These are phyloP conservation scores for Nakazawaea populi DNA, from an alignment of 805 yeast species.

Conservation along the genomic window DNA sequence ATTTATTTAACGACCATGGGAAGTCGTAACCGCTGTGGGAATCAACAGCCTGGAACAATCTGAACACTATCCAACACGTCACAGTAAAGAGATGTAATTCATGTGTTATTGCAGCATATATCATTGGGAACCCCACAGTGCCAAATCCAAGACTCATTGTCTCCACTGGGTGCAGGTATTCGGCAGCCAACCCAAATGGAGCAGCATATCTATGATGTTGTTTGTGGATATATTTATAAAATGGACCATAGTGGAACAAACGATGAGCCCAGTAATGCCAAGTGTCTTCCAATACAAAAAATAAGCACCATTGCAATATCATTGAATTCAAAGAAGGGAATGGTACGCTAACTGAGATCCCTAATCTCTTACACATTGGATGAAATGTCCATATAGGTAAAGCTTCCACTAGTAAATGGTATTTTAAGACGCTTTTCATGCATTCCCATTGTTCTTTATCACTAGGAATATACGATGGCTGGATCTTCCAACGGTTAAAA, in stretches of 20 bases:
- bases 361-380: constrained; percentile 44
- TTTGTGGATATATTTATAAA: constrained; percentile 52
- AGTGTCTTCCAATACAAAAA: constrained; percentile 48
- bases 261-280: constrained; percentile 63
- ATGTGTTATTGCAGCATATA: constrained; percentile 42
- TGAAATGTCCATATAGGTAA: constrained; percentile 61
- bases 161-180: constrained; percentile 56
- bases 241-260: constrained; percentile 48
- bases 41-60: constrained; percentile 56
- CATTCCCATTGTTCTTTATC: constrained; percentile 60
- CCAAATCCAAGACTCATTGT: constrained; percentile 54
- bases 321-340: constrained; percentile 41
- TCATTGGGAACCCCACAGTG: constrained; percentile 54
- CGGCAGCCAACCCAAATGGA: constrained; percentile 58
- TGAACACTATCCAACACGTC: constrained; percentile 43
- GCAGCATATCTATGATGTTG: constrained; percentile 60
- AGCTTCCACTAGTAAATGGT: constrained; percentile 54
- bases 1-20: constrained; percentile 53
- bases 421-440: constrained; percentile 47
- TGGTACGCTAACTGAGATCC: constrained; percentile 45
- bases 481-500: constrained; percentile 48
- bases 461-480: constrained; percentile 45
- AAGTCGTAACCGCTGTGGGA: constrained; percentile 59
- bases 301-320: constrained; percentile 38
- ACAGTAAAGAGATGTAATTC: constrained; percentile 49